Evolutionary conservation across 202 grass and related monocot genomes (phyloP), one percentile per base, ranked within the genome.

Genomic region (Setaria viridis): DNA sequence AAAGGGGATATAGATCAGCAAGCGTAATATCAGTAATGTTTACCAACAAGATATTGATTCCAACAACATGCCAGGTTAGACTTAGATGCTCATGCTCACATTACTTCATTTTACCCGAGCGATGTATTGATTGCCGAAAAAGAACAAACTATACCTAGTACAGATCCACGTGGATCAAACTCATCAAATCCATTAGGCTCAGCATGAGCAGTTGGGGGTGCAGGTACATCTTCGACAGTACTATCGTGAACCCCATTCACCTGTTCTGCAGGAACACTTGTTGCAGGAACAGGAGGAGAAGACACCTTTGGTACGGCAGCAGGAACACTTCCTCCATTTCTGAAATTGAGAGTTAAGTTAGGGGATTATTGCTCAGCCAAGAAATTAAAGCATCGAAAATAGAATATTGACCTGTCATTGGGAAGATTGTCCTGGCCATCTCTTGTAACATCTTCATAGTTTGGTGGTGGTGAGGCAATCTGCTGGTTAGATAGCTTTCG

Each of bases 81-180:
- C 45, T 55, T 79, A 66, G 21, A n/a, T 63, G 17, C 25, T 10
- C 30, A 90, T 78, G 20, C 12, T 76, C 74, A 62, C 29, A 21
- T 64, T 41, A 80, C n/a, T 84, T 70, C 32, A 78, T 12, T 66
- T 77, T 81, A 72, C 11, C 41, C 7, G 32, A 81, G 37, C 8
- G 7, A 54, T 63, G 49, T 30, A 56, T 20, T 87, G 11, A 76
- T 42, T 64, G 29, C 62, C 6, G 43, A 83, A 70, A 78, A 30
- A 35, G 9, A 78, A 58, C 13, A 54, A 81, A 78, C 4, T 70
- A 84, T 97, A 99, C 97, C 94, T 94, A 80, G 76, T 67, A 91
- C 78, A 79, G 90, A 91, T 62, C 87, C 87, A 74, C 97, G 97
- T 64, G 94, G 97, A 93, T 99, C 94, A 65, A 99, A 99, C 87